Conservation (phyloP, 768 basidiomycete species). For the Termitomyces sp. region DNA sequence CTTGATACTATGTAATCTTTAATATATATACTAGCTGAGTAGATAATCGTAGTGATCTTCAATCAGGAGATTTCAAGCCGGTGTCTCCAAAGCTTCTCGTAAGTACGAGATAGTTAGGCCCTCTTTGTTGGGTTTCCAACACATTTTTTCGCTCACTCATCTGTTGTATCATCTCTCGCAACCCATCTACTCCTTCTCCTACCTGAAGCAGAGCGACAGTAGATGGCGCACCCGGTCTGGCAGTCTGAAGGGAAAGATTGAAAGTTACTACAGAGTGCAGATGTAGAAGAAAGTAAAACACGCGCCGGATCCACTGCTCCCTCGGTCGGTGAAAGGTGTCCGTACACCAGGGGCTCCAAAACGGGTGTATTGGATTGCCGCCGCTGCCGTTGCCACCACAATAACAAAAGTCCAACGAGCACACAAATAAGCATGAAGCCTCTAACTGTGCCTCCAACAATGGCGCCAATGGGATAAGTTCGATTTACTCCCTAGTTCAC, state of each 20-base stretch:
- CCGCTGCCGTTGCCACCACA: neutral
- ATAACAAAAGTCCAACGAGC: neutral
- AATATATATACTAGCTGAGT: too few relatives aligned
- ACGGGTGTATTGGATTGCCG: neutral
- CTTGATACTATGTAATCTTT: too few relatives aligned
- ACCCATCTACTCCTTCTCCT: neutral
- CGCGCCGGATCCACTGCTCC: neutral
- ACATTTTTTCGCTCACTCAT: neutral
- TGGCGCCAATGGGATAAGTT: neutral
- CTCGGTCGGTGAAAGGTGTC: neutral
- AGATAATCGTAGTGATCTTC: too few relatives aligned
- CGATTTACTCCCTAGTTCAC: neutral
- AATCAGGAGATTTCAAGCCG: too few relatives aligned
- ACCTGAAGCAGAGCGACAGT: neutral
- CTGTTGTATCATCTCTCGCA: neutral
- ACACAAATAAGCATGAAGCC: neutral
- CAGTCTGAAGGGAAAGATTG: neutral
- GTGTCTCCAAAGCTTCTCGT: too few relatives aligned
- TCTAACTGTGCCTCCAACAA: neutral
- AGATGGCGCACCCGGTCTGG: neutral
- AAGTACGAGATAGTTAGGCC: too few relatives aligned
- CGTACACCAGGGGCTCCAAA: neutral
- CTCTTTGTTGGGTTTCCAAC: neutral
- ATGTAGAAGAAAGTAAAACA: neutral
- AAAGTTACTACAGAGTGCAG: neutral